Conservation (phyloP, 164 flowering plant genomes). For the Sextonia rubra region DNA sequence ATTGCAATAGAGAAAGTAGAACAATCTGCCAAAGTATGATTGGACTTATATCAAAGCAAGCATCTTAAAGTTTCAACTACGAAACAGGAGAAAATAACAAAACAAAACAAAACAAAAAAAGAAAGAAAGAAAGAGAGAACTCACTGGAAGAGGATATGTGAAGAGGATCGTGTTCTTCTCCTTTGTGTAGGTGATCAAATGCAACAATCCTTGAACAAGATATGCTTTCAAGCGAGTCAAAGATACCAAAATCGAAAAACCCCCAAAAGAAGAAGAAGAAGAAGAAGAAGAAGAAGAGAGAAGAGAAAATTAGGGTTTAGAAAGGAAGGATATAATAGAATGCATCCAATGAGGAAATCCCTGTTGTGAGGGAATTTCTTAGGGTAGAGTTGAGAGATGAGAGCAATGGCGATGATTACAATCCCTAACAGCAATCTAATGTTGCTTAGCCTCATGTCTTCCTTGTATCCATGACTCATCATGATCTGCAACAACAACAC, state of each 20-base stretch:
- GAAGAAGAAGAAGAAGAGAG: not conserved
- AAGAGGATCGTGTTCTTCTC: constrained; percentile 86
- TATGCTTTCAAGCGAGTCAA: constrained; percentile 67
- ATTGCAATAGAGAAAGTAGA: not conserved
- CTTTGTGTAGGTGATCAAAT: constrained; percentile 69
- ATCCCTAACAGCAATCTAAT: constrained; percentile 57
- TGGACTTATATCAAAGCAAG: not conserved
- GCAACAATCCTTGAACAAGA: constrained; percentile 62
- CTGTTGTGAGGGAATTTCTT: constrained; percentile 90
- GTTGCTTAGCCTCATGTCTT: constrained; percentile 83
- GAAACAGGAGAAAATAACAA: no score
- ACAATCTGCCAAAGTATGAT: not conserved
- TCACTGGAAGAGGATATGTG: constrained; percentile 75
- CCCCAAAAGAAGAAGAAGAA: not conserved
- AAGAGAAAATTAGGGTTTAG: not conserved
- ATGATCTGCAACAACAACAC: constrained; percentile 84
- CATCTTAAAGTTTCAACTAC: no score
- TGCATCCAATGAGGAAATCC: constrained; percentile 75
- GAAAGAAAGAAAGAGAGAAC: constrained; percentile 10
- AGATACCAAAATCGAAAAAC: constrained; percentile 24
- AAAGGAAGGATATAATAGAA: constrained; percentile 77
- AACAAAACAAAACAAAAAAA: no score
- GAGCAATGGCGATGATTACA: constrained; percentile 63
- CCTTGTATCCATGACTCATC: constrained; percentile 60
- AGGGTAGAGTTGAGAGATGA: constrained; percentile 82